Evolutionary conservation across 2,329 filamentous ascomycete species (phyloP).

Genomic region (Elsinoe australis): DNA sequence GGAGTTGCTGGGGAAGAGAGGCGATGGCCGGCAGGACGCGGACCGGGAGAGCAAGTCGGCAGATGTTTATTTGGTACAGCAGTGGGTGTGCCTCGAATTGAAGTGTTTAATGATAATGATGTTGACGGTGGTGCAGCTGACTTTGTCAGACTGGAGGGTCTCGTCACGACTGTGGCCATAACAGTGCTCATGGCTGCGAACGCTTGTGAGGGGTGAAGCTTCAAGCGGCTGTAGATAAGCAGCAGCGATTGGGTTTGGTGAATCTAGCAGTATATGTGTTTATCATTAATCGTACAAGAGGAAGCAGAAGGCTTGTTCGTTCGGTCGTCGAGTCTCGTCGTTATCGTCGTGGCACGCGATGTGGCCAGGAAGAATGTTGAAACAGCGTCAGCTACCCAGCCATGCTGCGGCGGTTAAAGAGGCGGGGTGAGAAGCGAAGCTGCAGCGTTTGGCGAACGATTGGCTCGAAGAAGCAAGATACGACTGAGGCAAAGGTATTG

Average conservation of each 20-base stretch:
- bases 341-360: conserved; percentile 14
- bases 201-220: not conserved
- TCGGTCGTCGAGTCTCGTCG: not conserved
- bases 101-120: conserved; percentile 48
- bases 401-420: conserved; percentile 12
- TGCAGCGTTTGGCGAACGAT: not conserved
- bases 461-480: not conserved
- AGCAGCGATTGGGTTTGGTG: not conserved
- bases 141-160: conserved; percentile 12
- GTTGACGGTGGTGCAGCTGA: conserved; percentile 44
- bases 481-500: no score
- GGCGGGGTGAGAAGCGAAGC: conserved; percentile 3
- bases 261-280: not conserved
- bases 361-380: conserved; percentile 6
- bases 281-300: no score
- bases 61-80: conserved; percentile 80
- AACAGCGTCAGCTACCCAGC: conserved; percentile 2
- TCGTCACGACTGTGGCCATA: conserved; percentile 16
- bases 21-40: conserved; percentile 46
- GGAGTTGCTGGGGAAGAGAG: conserved; percentile 50
- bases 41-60: conserved; percentile 78
- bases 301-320: no score
- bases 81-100: conserved; percentile 49
- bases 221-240: not conserved
- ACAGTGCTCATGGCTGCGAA: conserved; percentile 12